A percentile compares a stretch with the other conserved stretches of the same genome.
These are phyloP conservation scores for Xylaria sp. DNA, from an alignment of 2,329 filamentous ascomycete genomes.

Conservation along the genomic window DNA sequence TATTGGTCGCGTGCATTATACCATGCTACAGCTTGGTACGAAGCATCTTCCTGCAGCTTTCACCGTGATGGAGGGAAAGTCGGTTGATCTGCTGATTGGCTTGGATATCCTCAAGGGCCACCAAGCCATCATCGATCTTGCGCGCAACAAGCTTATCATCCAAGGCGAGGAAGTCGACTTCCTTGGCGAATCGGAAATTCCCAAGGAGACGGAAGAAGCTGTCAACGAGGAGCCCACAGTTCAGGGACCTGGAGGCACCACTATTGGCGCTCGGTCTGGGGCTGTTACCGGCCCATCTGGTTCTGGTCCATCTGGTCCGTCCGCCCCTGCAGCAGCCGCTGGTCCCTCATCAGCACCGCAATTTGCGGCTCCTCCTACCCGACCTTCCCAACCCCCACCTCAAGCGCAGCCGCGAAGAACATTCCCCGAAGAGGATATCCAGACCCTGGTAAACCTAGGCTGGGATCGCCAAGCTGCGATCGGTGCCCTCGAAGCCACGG, in stretches of 20 bases:
- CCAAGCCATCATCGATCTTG: constrained; percentile 88
- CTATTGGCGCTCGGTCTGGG: constrained; percentile 82
- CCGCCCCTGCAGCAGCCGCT: constrained; percentile 28
- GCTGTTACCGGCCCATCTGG: constrained; percentile 62
- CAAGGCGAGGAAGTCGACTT: constrained; percentile 88
- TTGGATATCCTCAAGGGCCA: constrained; percentile 97
- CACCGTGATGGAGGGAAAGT: constrained; percentile 99
- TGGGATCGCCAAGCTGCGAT: constrained; percentile 77
- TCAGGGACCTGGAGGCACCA: constrained; percentile 82
- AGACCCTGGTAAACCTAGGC: constrained; percentile 76
- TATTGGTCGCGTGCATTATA: constrained; percentile 91
- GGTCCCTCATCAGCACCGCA: constrained; percentile 29
- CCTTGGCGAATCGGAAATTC: constrained; percentile 89
- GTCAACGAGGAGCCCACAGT: constrained; percentile 80
- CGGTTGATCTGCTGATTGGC: constrained; percentile 89
- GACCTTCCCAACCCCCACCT: constrained; percentile 31
- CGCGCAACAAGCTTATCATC: constrained; percentile 82
- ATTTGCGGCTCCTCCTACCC: constrained; percentile 28
- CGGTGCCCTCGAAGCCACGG: constrained; percentile 78
- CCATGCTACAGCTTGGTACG: constrained; percentile 89
- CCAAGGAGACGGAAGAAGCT: constrained; percentile 76
- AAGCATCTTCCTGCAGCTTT: constrained; percentile 92
- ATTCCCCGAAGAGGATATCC: constrained; percentile 68
- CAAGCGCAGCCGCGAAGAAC: constrained; percentile 32
- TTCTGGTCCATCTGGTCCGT: constrained; percentile 31